Evolutionary conservation across 805 yeast genomes (phyloP), one percentile per base, ranked within the genome.

Genomic region (Scheffersomyces spartinae): DNA sequence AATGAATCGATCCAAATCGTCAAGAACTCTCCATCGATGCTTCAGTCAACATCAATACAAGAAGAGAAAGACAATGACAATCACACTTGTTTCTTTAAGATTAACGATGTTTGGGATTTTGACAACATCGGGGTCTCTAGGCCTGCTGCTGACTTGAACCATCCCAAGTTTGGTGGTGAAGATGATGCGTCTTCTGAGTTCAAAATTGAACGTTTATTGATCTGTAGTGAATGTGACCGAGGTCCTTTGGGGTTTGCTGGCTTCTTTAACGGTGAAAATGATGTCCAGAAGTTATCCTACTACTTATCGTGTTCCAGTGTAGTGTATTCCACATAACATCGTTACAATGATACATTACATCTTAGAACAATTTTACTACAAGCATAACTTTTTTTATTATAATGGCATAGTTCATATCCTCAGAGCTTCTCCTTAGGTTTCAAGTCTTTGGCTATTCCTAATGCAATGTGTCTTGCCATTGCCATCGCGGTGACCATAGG

Each of bases 181-280:
- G 32, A 27, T n/a, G 29, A 30, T 9, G 44, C 41, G 3, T 18
- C 25, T 7, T 28, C 43, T 9, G 31, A 39, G 6, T 26, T 55
- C 9, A 49, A 51, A 14, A 47, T 77, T 13, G 65, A 64, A 24
- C 53, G 84, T 27, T 58, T 71, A 24, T 47, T 80, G 20, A 62
- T 74, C 3, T 80, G 93, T 45, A 71, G 84, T 4, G 85, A 75
- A 32, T 80, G 93, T 51, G 86, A 79, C 37, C 59, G 64, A 30
- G 93, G 93, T 0, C 88, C 88, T 0, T 39, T 80, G 11, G 93
- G 93, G 12, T 74, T 65, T 52, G 84, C 72, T 15, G 75, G 65
- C 5, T 59, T 43, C 21, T 30, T 17, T 20, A 8, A 11, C 23
- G 23, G n/a, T n/a, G 44, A 39, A 10, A 45, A 42, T 6, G 61